A percentile compares a stretch with the other conserved stretches of the same genome.
Evolutionary conservation across 2,329 filamentous ascomycete genomes (phyloP).

Genomic region (Colletotrichum simmondsii): DNA sequence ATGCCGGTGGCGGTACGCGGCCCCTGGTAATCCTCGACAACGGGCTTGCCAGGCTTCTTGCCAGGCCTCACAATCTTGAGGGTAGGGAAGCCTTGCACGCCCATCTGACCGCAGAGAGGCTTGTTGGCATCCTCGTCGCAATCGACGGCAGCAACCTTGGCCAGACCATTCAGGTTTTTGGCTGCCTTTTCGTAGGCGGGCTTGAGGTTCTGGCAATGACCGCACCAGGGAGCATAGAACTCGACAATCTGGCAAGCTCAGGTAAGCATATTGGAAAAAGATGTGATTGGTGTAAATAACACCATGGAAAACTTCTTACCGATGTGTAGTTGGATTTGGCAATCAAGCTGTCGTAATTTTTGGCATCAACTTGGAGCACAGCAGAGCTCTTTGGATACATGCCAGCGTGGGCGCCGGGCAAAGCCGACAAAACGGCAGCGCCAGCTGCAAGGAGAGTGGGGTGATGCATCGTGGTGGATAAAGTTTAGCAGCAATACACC

Average conservation of each 20-base stretch:
- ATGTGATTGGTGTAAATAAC: background rate
- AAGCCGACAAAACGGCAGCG: slow-evolving; percentile 71
- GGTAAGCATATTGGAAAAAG: background rate
- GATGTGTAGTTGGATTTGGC: slow-evolving; percentile 91
- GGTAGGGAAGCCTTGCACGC: slow-evolving; percentile 93
- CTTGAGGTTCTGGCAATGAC: slow-evolving; percentile 95
- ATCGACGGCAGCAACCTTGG: slow-evolving; percentile 93
- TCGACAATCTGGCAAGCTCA: slow-evolving; percentile 66
- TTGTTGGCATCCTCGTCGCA: slow-evolving; percentile 97
- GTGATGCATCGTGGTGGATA: slow-evolving; percentile 60
- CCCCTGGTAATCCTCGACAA: slow-evolving; percentile 92
- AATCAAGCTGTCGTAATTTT: slow-evolving; percentile 85
- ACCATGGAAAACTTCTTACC: slow-evolving; percentile 56
- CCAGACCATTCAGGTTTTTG: slow-evolving; percentile 87
- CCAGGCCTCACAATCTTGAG: slow-evolving; percentile 91
- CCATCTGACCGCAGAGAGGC: slow-evolving; percentile 83
- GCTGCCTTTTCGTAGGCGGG: slow-evolving; percentile 96
- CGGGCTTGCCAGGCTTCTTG: slow-evolving; percentile 79
- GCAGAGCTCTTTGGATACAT: slow-evolving; percentile 89
- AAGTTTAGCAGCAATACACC: slow-evolving; percentile 9
- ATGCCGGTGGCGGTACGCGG: slow-evolving; percentile 86
- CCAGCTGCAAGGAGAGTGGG: slow-evolving; percentile 63
- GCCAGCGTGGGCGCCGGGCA: slow-evolving; percentile 74
- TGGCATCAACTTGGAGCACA: slow-evolving; percentile 83
- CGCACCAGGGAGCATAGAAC: slow-evolving; percentile 98